Conservation (phyloP, 371 early-diverging fungal genomes). For the Apophysomyces variabilis region DNA sequence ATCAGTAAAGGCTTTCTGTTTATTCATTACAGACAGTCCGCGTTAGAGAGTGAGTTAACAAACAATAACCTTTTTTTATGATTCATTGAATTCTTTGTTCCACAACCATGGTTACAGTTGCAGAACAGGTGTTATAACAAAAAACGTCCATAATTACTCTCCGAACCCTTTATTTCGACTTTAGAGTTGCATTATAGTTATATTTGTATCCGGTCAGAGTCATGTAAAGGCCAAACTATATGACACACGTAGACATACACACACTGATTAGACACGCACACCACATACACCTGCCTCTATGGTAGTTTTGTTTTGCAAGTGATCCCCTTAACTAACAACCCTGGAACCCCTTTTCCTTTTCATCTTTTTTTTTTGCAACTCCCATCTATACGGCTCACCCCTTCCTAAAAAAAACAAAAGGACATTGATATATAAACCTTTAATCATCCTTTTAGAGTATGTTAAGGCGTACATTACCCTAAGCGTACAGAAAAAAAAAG, state of each 20-base stretch:
- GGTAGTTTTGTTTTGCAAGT: not conserved
- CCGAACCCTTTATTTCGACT: not conserved
- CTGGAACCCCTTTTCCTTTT: constrained; percentile 11
- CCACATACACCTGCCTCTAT: too few species aligned
- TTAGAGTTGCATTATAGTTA: not conserved
- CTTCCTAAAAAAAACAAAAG: constrained; percentile 2
- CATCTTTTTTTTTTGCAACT: constrained; percentile 8
- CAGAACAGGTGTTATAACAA: too few species aligned
- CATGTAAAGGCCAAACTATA: not conserved
- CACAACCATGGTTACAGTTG: too few species aligned
- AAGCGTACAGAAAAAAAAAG: not conserved
- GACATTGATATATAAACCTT: not conserved
- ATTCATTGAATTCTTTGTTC: too few species aligned
- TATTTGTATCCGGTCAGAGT: not conserved
- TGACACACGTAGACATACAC: not conserved
- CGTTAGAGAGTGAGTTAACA: too few species aligned
- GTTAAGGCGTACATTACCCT: not conserved
- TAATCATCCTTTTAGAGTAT: not conserved
- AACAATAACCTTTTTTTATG: too few species aligned
- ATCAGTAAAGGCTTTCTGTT: too few species aligned
- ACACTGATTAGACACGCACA: too few species aligned
- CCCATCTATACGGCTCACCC: not conserved
- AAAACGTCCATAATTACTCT: too few species aligned
- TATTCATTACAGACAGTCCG: too few species aligned
- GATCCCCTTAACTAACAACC: constrained; percentile 11